Evolutionary conservation across 306 rosid genomes (phyloP).

Genomic region (Trifolium subterraneum): DNA sequence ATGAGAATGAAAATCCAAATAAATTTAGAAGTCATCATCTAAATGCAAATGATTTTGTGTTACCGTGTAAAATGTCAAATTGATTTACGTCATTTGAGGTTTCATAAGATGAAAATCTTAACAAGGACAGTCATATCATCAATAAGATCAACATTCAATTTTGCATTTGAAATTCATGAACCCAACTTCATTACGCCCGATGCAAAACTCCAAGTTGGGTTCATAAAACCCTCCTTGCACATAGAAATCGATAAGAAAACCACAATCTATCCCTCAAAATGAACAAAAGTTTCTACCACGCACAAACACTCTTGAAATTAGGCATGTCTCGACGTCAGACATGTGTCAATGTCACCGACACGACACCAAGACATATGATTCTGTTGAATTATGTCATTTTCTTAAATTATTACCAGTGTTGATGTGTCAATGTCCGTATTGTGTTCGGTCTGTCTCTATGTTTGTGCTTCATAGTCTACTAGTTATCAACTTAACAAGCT

Average conservation of each 20-base stretch:
- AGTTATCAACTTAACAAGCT: slow-evolving; percentile 30
- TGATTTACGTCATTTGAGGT: slow-evolving; percentile 16
- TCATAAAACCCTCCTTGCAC: no score
- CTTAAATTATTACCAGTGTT: no score
- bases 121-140: slow-evolving; percentile 25
- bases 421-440: no score
- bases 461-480: no score
- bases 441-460: no score
- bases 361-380: no score
- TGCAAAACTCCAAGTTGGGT: no score
- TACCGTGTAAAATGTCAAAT: slow-evolving; percentile 8
- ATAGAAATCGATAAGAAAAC: not conserved
- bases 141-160: not conserved
- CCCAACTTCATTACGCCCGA: no score
- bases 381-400: no score
- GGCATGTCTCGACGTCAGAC: no score
- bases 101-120: slow-evolving; percentile 10
- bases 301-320: no score
- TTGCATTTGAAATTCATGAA: not conserved
- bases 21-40: not conserved
- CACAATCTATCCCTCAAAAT: slow-evolving; percentile 21
- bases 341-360: no score
- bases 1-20: slow-evolving; percentile 27
- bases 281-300: not conserved
- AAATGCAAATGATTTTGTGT: slow-evolving; percentile 13